phyloP scores from a whole-genome alignment of 2,329 filamentous ascomycete genomes.

The Dichotomopilus funicola region DNA sequence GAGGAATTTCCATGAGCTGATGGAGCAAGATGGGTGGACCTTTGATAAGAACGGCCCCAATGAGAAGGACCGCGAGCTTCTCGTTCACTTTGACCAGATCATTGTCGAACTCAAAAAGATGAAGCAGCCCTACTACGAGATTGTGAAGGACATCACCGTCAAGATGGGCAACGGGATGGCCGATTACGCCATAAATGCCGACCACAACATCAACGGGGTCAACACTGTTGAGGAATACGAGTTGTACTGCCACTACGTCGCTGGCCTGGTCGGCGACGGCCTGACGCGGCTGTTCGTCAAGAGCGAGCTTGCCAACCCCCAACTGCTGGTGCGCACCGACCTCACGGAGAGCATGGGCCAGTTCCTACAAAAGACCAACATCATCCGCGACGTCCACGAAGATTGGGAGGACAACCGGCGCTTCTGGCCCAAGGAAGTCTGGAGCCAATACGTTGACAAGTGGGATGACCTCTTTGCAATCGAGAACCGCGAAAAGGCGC shows the following conservation, averaged over 20 bases:
- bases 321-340: slow-evolving; percentile 67
- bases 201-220: slow-evolving; percentile 72
- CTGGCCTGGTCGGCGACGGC: slow-evolving; percentile 95
- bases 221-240: slow-evolving; percentile 85
- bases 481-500: slow-evolving; percentile 66
- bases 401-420: slow-evolving; percentile 80
- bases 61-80: slow-evolving; percentile 88
- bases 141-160: slow-evolving; percentile 86
- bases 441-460: slow-evolving; percentile 86
- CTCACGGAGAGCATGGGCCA: slow-evolving; percentile 95
- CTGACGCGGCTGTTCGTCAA: slow-evolving; percentile 85
- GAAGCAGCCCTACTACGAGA: slow-evolving; percentile 74
- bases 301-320: slow-evolving; percentile 78
- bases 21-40: slow-evolving; percentile 84
- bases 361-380: slow-evolving; percentile 97
- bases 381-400: slow-evolving; percentile 91
- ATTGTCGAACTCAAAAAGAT: slow-evolving; percentile 81
- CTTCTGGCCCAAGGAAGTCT: slow-evolving; percentile 95
- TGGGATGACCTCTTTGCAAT: slow-evolving; percentile 88
- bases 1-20: slow-evolving; percentile 69
- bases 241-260: slow-evolving; percentile 95
- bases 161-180: slow-evolving; percentile 99
- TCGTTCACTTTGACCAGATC: slow-evolving; percentile 87
- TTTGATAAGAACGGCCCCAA: slow-evolving; percentile 79
- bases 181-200: slow-evolving; percentile 81